These are phyloP conservation scores for Didymella pinodella DNA, from an alignment of 2,329 filamentous ascomycete genomes.

Conservation along the genomic window DNA sequence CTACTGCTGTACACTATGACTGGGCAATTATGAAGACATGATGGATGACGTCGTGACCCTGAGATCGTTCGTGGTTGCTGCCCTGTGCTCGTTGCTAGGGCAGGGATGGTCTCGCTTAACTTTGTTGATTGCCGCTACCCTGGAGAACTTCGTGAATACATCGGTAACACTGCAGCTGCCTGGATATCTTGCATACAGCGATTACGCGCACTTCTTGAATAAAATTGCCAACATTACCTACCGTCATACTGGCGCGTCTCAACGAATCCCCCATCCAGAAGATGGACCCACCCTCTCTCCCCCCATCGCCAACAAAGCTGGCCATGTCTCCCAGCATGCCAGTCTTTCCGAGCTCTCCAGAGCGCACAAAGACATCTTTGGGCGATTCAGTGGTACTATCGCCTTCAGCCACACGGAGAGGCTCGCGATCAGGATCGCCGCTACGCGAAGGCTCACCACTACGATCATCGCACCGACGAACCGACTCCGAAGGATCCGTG, in stretches of 20 bases:
- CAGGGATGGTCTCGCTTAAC: slow-evolving; percentile 31
- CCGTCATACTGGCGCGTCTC: slow-evolving; percentile 50
- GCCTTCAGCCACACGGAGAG: slow-evolving; percentile 25
- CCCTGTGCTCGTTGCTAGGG: slow-evolving; percentile 39
- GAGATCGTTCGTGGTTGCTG: slow-evolving; percentile 10
- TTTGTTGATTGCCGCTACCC: slow-evolving; percentile 38
- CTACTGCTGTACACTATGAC: neutral
- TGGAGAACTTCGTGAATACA: slow-evolving; percentile 20
- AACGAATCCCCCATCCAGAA: slow-evolving; percentile 45
- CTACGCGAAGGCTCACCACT: slow-evolving; percentile 51
- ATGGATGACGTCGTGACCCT: slow-evolving; percentile 12
- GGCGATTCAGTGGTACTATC: slow-evolving; percentile 38
- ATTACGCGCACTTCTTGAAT: slow-evolving; percentile 11
- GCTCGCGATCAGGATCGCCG: slow-evolving; percentile 36
- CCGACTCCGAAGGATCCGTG: slow-evolving; percentile 50
- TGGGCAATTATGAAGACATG: neutral
- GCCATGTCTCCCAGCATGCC: slow-evolving; percentile 65
- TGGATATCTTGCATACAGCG: slow-evolving; percentile 21
- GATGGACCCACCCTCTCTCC: slow-evolving; percentile 45
- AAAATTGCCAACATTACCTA: slow-evolving; percentile 18
- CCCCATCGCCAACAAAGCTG: slow-evolving; percentile 57
- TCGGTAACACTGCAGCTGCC: slow-evolving; percentile 20
- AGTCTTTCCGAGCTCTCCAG: slow-evolving; percentile 68
- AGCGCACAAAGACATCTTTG: slow-evolving; percentile 58
- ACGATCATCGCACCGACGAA: slow-evolving; percentile 43